Conservation (phyloP, 345 rosid genomes). For the Linum lewisii region DNA sequence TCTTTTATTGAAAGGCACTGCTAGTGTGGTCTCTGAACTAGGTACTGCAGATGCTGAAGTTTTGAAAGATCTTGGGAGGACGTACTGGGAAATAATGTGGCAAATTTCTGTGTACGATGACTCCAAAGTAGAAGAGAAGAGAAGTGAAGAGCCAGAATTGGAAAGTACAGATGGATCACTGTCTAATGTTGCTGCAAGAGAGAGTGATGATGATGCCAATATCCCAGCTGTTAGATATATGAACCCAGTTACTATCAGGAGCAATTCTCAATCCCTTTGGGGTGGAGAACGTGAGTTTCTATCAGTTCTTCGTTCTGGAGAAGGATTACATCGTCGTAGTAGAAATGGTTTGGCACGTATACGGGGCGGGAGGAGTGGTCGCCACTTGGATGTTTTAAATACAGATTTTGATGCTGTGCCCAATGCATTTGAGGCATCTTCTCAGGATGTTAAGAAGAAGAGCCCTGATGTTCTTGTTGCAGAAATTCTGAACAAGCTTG, state of each 20-base stretch:
- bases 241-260: constrained; percentile 70
- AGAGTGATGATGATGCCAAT: constrained; percentile 69
- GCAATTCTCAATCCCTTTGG: constrained; percentile 66
- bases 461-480: constrained; percentile 58
- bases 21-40: constrained; percentile 65
- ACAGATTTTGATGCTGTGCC: constrained; percentile 53
- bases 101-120: constrained; percentile 69
- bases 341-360: constrained; percentile 78
- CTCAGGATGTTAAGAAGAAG: constrained; percentile 61
- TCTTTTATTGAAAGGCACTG: constrained; percentile 73
- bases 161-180: constrained; percentile 48
- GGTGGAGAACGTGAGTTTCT: constrained; percentile 72
- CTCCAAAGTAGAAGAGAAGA: constrained; percentile 63
- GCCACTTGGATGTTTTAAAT: constrained; percentile 67
- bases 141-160: constrained; percentile 40
- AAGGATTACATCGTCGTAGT: constrained; percentile 66
- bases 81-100: constrained; percentile 73
- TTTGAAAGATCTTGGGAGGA: constrained; percentile 68
- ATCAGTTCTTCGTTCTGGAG: constrained; percentile 71
- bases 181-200: constrained; percentile 66
- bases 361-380: constrained; percentile 80
- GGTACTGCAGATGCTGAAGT: constrained; percentile 87
- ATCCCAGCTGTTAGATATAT: constrained; percentile 60
- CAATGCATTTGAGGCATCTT: constrained; percentile 47
- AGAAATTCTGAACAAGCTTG: constrained; percentile 70